These are phyloP conservation scores for Herpetospermum pedunculosum DNA, from an alignment of 306 rosid genomes.

Conservation along the genomic window DNA sequence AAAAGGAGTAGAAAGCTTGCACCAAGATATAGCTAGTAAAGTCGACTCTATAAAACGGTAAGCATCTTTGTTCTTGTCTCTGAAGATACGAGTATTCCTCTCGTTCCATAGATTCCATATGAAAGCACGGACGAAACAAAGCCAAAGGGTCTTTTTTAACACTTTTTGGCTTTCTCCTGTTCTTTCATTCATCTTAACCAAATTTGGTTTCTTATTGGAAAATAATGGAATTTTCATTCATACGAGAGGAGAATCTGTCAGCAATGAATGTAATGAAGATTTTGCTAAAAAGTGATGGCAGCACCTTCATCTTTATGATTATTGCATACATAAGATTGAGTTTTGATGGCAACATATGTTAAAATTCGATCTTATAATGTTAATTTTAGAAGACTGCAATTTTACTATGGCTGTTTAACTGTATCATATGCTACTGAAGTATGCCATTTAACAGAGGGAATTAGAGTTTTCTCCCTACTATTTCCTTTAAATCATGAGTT, in stretches of 20 bases:
- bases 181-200: background rate
- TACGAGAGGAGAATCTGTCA: background rate
- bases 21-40: too few relatives aligned
- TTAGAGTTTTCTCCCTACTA: background rate
- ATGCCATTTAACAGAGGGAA: background rate
- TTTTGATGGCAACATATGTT: background rate
- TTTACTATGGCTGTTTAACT: background rate
- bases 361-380: background rate
- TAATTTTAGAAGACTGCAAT: background rate
- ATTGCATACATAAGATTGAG: background rate
- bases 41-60: too few relatives aligned
- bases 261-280: background rate
- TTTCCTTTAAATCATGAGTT: background rate
- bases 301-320: background rate
- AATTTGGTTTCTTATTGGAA: too few relatives aligned
- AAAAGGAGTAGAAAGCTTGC: too few relatives aligned
- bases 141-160: too few relatives aligned
- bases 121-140: too few relatives aligned
- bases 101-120: too few relatives aligned
- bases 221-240: background rate
- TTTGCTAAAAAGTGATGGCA: background rate
- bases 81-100: too few relatives aligned
- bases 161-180: background rate
- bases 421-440: background rate
- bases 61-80: too few relatives aligned